Evolutionary conservation across 352 stramenopile species (phyloP).

Genomic region (Globisporangium takayamanum): DNA sequence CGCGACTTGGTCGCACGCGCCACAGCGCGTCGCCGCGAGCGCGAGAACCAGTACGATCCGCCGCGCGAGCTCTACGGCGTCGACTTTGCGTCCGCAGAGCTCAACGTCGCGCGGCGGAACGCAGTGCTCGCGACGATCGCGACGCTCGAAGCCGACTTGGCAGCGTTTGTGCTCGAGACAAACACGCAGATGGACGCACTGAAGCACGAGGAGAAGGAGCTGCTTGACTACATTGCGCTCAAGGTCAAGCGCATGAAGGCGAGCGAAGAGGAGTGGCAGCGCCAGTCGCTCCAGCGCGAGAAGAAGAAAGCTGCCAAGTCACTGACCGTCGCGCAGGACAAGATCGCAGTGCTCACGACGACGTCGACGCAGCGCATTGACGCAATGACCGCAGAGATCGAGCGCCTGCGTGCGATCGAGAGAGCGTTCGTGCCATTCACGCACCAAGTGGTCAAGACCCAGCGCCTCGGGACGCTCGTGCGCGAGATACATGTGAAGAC

Average conservation of each 20-base stretch:
- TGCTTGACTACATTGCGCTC: conserved; percentile 68
- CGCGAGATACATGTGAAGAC: conserved; percentile 31
- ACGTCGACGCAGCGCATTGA: conserved; percentile 49
- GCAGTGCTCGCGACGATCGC: conserved; percentile 40
- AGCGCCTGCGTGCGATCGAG: conserved; percentile 51
- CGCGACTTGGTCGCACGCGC: conserved; percentile 25
- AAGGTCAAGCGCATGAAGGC: conserved; percentile 74
- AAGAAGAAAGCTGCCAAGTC: conserved; percentile 76
- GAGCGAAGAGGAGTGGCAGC: conserved; percentile 77
- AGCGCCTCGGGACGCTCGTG: conserved; percentile 35
- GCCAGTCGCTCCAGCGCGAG: conserved; percentile 73
- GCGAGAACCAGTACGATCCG: conserved; percentile 34
- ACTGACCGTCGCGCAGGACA: conserved; percentile 45
- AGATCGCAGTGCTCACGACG: conserved; percentile 28
- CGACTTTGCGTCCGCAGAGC: conserved; percentile 54
- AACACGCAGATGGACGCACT: conserved; percentile 55
- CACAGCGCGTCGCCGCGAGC: conserved; percentile 19
- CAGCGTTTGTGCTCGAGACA: conserved; percentile 51
- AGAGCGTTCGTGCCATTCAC: conserved; percentile 74
- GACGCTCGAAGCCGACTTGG: conserved; percentile 47
- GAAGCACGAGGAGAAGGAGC: conserved; percentile 52
- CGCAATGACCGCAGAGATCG: conserved; percentile 61
- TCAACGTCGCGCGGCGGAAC: conserved; percentile 60
- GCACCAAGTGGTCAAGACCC: conserved; percentile 53
- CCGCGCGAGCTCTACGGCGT: conserved; percentile 43